Base-by-base conservation (phyloP, 2,329 filamentous ascomycete genomes). In the Penicillium sclerotigenum region DNA sequence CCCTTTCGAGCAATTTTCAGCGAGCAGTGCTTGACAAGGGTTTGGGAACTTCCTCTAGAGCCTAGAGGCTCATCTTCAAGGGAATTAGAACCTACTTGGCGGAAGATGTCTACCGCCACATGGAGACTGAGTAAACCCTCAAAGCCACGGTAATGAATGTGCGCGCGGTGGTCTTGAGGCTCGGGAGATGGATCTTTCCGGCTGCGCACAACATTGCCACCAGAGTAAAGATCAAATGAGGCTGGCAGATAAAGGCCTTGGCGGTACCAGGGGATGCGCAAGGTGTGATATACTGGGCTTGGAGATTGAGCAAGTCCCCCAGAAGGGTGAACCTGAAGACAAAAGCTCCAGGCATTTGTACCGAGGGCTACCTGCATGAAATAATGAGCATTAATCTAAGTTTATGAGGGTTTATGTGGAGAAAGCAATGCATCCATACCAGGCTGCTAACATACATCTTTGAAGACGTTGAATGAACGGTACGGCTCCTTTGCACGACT, bases 301-400 rank as follows among this genome's bases (percentile, higher is more conserved):
- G 52, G 52, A 38, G 52, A 42, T 14, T 43, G 38, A 18, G 52
- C 38, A 20, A 37, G 28, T 38, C 52, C 52, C 13, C 52, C 52
- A 6, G 52, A 47, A n/a, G 52, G 52, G 29, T 54, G 52, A 31
- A 54, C 36, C 22, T 54, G 52, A 22, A 54, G 52, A n/a, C 52
- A 50, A 26, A 54, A 54, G 38, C 38, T 54, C 4, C 38, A 54
- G 22, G 52, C 52, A 28, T 49, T 43, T 24, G 46, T 49, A 18
- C 52, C 52, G 3, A 54, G 37, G 14, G 52, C 36, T 26, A 48
- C 37, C 52, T 54, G 31, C n/a, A 11, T 16, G 10, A 29, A 16
- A 16, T 18, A n/a, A 16, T 52, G 24, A 46, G 41, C 14, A 16
- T 31, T n/a, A 31, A 8, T n/a, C 10, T 10, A 2, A 9, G 14